Percentiles rank a stretch among this genome's conserved stretches.
Evolutionary conservation across 768 basidiomycete genomes (phyloP).

Genomic region (Tylopilus rubrobrunneus): DNA sequence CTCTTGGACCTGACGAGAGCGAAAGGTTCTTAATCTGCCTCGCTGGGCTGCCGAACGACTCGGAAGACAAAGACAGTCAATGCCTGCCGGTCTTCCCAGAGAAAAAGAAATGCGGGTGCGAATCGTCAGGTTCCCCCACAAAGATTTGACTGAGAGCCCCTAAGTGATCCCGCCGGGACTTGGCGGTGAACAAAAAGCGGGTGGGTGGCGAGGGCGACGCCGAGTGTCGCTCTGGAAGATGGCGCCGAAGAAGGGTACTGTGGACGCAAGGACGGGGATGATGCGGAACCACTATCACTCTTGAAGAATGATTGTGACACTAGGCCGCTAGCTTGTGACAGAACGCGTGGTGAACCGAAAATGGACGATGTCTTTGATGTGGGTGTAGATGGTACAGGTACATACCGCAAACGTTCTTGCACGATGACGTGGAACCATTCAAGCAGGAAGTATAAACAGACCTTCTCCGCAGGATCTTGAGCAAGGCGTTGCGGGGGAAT

Average conservation of each 20-base stretch:
- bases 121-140: constrained; percentile 27
- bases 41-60: constrained; percentile 33
- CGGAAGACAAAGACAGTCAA: constrained; percentile 32
- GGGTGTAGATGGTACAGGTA: constrained; percentile 37
- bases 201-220: constrained; percentile 28
- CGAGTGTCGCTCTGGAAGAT: constrained; percentile 35
- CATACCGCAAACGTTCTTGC: too few relatives aligned
- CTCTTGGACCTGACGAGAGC: constrained; percentile 99
- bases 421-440: too few relatives aligned
- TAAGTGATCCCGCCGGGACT: constrained; percentile 14
- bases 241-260: constrained; percentile 35
- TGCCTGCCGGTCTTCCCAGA: constrained; percentile 18
- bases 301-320: constrained; percentile 35
- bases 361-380: constrained; percentile 32
- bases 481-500: too few relatives aligned
- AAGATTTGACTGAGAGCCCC: constrained; percentile 19
- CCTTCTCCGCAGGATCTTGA: too few relatives aligned
- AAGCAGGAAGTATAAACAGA: too few relatives aligned
- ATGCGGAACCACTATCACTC: constrained; percentile 17
- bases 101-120: constrained; percentile 30
- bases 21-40: constrained; percentile 70
- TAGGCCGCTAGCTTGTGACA: constrained; percentile 22
- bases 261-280: constrained; percentile 38
- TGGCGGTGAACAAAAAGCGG: constrained; percentile 30
- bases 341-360: constrained; percentile 32